Conservation (phyloP, 768 basidiomycete genomes). For the Kwoniella heveanensis region DNA sequence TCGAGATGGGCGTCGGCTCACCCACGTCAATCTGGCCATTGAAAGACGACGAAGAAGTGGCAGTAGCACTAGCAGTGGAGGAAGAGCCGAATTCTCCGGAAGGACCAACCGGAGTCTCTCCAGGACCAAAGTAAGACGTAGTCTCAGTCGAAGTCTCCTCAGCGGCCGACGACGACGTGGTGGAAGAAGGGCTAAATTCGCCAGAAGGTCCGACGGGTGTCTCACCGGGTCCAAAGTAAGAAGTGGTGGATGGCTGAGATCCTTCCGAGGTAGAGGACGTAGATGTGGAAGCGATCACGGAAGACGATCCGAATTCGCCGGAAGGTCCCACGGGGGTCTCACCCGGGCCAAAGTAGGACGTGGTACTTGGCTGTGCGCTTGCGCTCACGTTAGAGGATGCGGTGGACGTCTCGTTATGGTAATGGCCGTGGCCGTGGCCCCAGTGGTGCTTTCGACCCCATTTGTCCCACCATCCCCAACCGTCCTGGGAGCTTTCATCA, state of each 20-base stretch:
- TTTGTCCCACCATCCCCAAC: neutral
- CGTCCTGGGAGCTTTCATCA: neutral
- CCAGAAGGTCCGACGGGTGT: neutral
- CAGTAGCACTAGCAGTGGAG: no score
- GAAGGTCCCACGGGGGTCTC: neutral
- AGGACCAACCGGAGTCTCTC: no score
- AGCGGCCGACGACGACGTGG: neutral
- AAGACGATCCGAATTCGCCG: neutral
- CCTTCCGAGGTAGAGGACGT: neutral
- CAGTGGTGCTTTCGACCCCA: neutral
- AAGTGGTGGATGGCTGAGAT: neutral
- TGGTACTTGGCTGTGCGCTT: neutral
- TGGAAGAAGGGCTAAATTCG: neutral
- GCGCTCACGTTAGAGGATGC: neutral
- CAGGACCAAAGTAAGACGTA: no score
- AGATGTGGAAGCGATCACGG: no score
- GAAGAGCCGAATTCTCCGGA: no score
- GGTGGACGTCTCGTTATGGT: neutral
- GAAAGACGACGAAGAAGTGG: no score
- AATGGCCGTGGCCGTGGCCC: neutral
- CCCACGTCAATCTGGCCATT: neutral
- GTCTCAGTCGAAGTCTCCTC: no score
- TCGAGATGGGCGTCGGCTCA: neutral
- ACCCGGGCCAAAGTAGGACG: neutral
- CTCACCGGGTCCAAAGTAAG: neutral